Conservation (phyloP, 805 yeast genomes). For the Cyberlindnera euphorbiae region DNA sequence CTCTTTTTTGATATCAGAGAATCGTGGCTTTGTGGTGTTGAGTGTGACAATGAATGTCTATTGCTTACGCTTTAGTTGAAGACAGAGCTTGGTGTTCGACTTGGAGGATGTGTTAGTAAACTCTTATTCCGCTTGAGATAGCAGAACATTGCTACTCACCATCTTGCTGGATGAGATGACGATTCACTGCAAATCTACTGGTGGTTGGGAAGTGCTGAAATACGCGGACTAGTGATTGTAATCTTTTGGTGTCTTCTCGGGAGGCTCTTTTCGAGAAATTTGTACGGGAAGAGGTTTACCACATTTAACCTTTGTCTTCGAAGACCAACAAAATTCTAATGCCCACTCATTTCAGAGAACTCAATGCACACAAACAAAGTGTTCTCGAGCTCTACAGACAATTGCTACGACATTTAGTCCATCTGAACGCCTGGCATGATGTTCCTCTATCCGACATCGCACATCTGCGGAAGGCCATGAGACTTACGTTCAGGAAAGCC, state of each 20-base stretch:
- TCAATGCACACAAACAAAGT: constrained; percentile 26
- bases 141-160: too few relatives aligned
- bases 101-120: constrained; percentile 4
- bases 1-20: constrained; percentile 24
- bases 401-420: constrained; percentile 25
- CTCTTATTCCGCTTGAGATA: too few relatives aligned
- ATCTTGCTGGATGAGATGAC: too few relatives aligned
- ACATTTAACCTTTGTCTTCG: too few relatives aligned
- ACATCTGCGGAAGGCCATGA: constrained; percentile 1
- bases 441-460: neutral
- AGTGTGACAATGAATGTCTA: constrained; percentile 31
- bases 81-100: constrained; percentile 7
- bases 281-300: too few relatives aligned
- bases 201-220: too few relatives aligned
- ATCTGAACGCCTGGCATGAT: constrained; percentile 5
- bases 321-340: too few relatives aligned
- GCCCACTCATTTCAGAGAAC: constrained; percentile 29
- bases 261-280: neutral
- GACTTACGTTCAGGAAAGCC: constrained; percentile 9
- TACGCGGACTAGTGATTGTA: too few relatives aligned
- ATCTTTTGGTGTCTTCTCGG: too few relatives aligned
- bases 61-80: constrained; percentile 32
- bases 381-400: constrained; percentile 28
- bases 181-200: too few relatives aligned
- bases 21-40: constrained; percentile 19